Conservation (phyloP, 805 yeast genomes). For the Lipomyces kockii region DNA sequence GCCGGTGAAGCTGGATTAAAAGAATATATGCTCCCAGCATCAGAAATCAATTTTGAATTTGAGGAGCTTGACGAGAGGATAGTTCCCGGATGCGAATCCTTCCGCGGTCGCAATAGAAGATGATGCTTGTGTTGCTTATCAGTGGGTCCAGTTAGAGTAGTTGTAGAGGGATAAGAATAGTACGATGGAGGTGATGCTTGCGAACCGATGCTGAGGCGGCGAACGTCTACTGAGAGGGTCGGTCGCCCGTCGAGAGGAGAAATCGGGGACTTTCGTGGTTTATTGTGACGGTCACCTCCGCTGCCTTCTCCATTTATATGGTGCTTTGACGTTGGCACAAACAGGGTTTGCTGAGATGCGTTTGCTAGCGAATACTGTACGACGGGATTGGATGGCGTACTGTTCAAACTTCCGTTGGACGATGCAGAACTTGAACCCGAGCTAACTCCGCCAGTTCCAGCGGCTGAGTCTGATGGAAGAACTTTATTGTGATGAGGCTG, state of each 20-base stretch:
- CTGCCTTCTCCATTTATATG: neutral
- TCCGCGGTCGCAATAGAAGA: conserved; percentile 46
- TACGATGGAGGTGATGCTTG: conserved; percentile 13
- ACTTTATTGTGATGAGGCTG: conserved; percentile 19
- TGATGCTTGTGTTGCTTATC: conserved; percentile 44
- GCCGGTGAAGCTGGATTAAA: conserved; percentile 48
- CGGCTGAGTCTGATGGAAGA: conserved; percentile 1
- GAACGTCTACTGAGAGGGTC: conserved; percentile 11
- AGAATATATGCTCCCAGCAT: conserved; percentile 50
- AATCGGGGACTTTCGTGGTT: conserved; percentile 17
- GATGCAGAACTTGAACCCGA: conserved; percentile 26
- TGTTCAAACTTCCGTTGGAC: conserved; percentile 27
- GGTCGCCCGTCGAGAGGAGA: conserved; percentile 16
- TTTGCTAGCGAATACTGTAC: conserved; percentile 12
- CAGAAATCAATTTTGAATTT: conserved; percentile 50
- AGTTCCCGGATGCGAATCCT: conserved; percentile 47
- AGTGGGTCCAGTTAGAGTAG: neutral
- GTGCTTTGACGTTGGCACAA: conserved; percentile 6
- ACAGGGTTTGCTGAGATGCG: conserved; percentile 15
- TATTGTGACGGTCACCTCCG: neutral
- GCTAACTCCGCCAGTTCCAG: conserved; percentile 11
- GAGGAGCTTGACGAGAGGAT: conserved; percentile 51
- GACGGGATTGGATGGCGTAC: conserved; percentile 14
- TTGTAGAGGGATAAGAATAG: conserved; percentile 17
- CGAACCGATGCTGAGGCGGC: conserved; percentile 27